Percentiles rank a stretch among this genome's conserved stretches.
Conservation (phyloP, 106 monocot species). For the Dioscorea zingiberensis region DNA sequence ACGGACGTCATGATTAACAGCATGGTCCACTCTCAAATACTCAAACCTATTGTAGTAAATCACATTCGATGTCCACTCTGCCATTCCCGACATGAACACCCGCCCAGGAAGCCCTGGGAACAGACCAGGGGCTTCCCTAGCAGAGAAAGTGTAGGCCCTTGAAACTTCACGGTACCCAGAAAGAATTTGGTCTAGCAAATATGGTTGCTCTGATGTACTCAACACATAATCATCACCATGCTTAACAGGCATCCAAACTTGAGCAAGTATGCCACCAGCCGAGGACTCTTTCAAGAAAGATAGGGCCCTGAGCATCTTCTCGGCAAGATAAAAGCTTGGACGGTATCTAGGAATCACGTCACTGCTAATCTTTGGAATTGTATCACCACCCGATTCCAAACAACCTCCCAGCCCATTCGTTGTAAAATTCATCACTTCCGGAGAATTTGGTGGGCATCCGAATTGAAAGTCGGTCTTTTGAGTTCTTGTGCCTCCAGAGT, state of each 20-base stretch:
- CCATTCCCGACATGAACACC: slow-evolving; percentile 69
- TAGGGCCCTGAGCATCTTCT: slow-evolving; percentile 63
- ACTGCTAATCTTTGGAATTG: neutral
- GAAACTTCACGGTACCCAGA: slow-evolving; percentile 86
- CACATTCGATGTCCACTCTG: slow-evolving; percentile 91
- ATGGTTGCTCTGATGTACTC: slow-evolving; percentile 85
- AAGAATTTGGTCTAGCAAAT: slow-evolving; percentile 60
- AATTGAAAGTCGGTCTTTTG: slow-evolving; percentile 9
- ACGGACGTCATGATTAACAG: slow-evolving; percentile 48
- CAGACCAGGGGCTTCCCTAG: slow-evolving; percentile 39
- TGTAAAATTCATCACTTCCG: slow-evolving; percentile 1
- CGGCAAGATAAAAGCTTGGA: slow-evolving; percentile 31
- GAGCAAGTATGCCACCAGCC: slow-evolving; percentile 62
- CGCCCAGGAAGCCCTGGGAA: slow-evolving; percentile 79
- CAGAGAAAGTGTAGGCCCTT: slow-evolving; percentile 55
- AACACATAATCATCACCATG: slow-evolving; percentile 41
- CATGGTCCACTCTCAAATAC: slow-evolving; percentile 64
- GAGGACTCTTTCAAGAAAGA: slow-evolving; percentile 69
- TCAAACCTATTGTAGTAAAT: slow-evolving; percentile 61
- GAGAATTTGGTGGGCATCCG: slow-evolving; percentile 3
- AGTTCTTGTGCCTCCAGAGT: too few species aligned
- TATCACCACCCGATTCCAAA: neutral
- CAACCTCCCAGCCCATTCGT: neutral
- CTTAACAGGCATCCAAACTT: slow-evolving; percentile 80
- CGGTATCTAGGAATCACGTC: slow-evolving; percentile 37